Evolutionary conservation across 768 basidiomycete species (phyloP).

Genomic region (Phylloporus scabripes): DNA sequence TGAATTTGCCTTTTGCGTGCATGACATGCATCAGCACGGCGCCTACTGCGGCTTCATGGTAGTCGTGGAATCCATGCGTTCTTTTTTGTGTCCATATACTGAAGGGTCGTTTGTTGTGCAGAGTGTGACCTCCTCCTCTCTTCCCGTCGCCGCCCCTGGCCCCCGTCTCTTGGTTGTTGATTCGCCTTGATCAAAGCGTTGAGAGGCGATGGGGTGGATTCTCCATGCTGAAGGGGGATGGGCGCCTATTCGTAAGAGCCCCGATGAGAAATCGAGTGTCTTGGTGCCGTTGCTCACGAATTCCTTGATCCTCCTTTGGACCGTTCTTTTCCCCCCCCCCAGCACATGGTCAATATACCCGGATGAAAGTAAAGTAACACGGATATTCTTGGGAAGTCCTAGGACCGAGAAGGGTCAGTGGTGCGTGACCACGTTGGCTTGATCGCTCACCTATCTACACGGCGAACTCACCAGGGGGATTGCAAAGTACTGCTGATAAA

Average conservation of each 20-base stretch:
- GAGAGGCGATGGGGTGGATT: neutral
- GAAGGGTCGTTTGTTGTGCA: slow-evolving; percentile 6
- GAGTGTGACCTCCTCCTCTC: neutral
- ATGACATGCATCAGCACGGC: slow-evolving; percentile 63
- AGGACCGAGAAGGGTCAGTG: neutral
- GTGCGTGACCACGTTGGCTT: slow-evolving; percentile 8
- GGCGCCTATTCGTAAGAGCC: neutral
- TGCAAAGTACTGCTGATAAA: neutral
- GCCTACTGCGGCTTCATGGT: slow-evolving; percentile 52
- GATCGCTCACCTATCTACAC: neutral
- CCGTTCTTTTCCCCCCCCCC: neutral
- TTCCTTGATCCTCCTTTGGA: neutral
- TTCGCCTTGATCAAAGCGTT: neutral
- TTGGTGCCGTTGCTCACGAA: neutral
- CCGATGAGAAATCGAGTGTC: neutral
- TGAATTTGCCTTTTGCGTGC: slow-evolving; percentile 62
- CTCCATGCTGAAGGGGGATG: neutral
- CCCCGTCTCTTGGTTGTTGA: neutral
- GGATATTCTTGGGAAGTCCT: neutral
- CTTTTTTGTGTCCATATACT: neutral
- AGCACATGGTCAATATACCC: slow-evolving; percentile 3
- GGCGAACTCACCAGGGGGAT: neutral
- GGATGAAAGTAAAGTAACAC: neutral
- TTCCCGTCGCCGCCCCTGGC: neutral
- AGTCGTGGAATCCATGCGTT: slow-evolving; percentile 54